Evolutionary conservation across 208 protist species (phyloP), one percentile per base, ranked within the genome.

Genomic region (Paratrypanosoma confusum): DNA sequence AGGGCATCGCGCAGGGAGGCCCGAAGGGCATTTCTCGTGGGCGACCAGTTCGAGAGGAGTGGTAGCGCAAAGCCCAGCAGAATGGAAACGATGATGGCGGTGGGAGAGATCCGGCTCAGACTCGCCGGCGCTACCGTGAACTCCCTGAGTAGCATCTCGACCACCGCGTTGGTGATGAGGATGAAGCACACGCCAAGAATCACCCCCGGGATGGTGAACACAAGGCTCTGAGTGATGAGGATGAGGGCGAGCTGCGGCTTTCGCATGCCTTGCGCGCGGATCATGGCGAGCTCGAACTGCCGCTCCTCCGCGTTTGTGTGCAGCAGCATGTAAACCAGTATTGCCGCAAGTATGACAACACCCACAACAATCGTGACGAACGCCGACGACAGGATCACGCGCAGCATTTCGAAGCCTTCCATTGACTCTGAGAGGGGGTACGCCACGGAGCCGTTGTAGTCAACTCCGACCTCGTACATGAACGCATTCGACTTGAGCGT

Each of bases 271-370:
- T 96, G 68, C 5, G 94, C 84, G 26, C 95, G 63, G 3, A 98
- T 58, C 91, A 98, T 97, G 42, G 94, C 94, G 46, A 97, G 83
- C 55, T 98, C 96, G 60, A 93, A 98, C 36, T 93, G 96, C 25
- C 96, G 96, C 47, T 96, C 87, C 39, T 97, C 90, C 0, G 91
- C 81, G 56, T 97, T 89, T 27, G 78, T 75, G 7, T 94, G 57
- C 0, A 98, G 57, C 4, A 98, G 52, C 17, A 83, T 75, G 52
- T 91, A 96, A 23, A 98, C 79, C 23, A 98, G 71, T 4, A 96
- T 50, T 11, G 47, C 45, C 23, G 86, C 72, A 0, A 97, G 70
- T n/a, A 95, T 39, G 5, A 92, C 50, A 33, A 97, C 62, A 14
- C 89, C 65, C 13, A 87, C 53, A 3, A 91, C 68, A 5, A 93